Conservation (phyloP, 306 rosid species). For the Geum urbanum region DNA sequence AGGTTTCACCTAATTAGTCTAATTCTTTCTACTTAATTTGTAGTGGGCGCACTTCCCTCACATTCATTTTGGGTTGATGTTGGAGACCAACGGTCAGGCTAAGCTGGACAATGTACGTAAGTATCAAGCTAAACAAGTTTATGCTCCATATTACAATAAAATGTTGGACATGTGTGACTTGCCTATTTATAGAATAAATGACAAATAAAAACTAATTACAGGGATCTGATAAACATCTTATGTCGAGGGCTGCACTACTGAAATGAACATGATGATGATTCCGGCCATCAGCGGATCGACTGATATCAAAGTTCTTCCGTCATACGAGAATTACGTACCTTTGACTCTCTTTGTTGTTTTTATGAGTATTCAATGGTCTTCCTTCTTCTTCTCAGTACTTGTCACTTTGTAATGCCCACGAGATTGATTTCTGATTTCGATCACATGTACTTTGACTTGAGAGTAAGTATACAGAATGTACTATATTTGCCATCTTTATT, state of each 20-base stretch:
- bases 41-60: slow-evolving; percentile 99
- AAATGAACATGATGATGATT: slow-evolving; percentile 39
- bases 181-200: no score
- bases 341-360: slow-evolving; percentile 14
- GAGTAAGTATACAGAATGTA: slow-evolving; percentile 21
- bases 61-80: slow-evolving; percentile 89
- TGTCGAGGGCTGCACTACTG: slow-evolving; percentile 66
- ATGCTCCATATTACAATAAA: background rate
- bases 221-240: slow-evolving; percentile 68
- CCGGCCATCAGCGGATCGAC: slow-evolving; percentile 18
- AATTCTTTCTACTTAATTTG: background rate
- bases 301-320: slow-evolving; percentile 26
- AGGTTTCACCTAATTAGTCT: background rate
- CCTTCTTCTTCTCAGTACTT: slow-evolving; percentile 24
- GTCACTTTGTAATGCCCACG: slow-evolving; percentile 23
- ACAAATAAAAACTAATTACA: slow-evolving; percentile 16
- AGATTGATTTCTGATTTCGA: slow-evolving; percentile 3
- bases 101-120: slow-evolving; percentile 73
- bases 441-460: slow-evolving; percentile 24
- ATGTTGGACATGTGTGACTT: background rate
- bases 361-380: slow-evolving; percentile 27
- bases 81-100: slow-evolving; percentile 81
- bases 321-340: slow-evolving; percentile 30
- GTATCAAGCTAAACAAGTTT: background rate
- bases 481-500: slow-evolving; percentile 19